Evolutionary conservation across 345 rosid species (phyloP).

Genomic region (Punica granatum): DNA sequence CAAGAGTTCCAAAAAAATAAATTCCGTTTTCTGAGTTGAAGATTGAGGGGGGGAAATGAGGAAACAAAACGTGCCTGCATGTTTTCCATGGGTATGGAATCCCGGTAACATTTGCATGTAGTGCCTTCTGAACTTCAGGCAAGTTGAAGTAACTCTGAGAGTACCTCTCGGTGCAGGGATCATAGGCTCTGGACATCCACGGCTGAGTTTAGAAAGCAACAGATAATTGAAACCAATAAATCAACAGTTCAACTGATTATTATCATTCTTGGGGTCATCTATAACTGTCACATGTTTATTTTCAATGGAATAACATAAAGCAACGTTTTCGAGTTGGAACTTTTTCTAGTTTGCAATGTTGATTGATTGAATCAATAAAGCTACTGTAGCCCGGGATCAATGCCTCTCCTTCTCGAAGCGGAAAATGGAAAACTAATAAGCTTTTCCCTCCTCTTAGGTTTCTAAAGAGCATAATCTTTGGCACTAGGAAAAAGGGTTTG

Average conservation of each 20-base stretch:
- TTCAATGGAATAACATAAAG: neutral
- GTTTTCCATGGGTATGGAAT: constrained; percentile 68
- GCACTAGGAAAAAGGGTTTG: neutral
- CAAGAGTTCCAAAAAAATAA: neutral
- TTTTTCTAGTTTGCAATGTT: too few species aligned
- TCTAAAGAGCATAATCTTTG: neutral
- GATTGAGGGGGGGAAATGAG: neutral
- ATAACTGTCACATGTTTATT: neutral
- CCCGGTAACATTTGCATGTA: constrained; percentile 82
- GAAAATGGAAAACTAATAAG: neutral
- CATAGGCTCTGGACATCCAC: constrained; percentile 96
- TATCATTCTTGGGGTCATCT: neutral
- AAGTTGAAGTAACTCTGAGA: constrained; percentile 66
- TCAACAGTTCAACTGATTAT: neutral
- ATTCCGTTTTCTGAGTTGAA: neutral
- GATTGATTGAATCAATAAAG: too few species aligned
- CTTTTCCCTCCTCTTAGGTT: neutral
- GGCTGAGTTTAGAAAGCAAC: constrained; percentile 42
- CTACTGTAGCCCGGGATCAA: too few species aligned
- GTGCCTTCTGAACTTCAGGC: constrained; percentile 85
- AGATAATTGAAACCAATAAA: constrained; percentile 2
- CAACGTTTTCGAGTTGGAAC: neutral
- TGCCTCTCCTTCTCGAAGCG: neutral
- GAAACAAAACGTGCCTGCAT: constrained; percentile 52
- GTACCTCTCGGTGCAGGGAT: constrained; percentile 92